phyloP scores from a whole-genome alignment of 768 basidiomycete species.

The Fomitopsis serialis region DNA sequence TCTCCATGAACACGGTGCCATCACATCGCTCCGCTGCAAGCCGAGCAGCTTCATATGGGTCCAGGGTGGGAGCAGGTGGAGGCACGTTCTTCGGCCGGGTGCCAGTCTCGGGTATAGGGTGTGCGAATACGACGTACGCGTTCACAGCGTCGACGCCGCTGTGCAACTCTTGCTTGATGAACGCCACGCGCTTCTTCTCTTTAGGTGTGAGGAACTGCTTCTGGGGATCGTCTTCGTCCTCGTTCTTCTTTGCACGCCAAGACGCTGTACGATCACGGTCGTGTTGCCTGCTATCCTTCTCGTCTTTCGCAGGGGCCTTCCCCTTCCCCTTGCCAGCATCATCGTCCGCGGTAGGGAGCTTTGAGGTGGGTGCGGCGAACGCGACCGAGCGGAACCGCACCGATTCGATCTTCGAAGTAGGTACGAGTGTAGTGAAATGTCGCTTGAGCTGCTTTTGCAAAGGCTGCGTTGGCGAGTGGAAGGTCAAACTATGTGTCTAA shows the following conservation, averaged over 20 bases:
- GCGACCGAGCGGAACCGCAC: conserved; percentile 91
- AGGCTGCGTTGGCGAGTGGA: conserved; percentile 54
- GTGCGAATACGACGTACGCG: conserved; percentile 89
- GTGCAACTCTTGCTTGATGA: conserved; percentile 92
- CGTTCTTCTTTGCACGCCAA: conserved; percentile 42
- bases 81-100: conserved; percentile 46
- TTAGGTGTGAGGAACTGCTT: conserved; percentile 71
- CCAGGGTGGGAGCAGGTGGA: conserved; percentile 42
- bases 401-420: conserved; percentile 82
- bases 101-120: conserved; percentile 32
- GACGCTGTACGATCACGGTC: conserved; percentile 52
- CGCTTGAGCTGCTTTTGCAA: conserved; percentile 69
- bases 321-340: conserved; percentile 15
- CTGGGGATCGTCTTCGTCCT: conserved; percentile 34
- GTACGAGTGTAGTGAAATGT: conserved; percentile 69
- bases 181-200: conserved; percentile 91
- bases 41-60: conserved; percentile 68
- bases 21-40: conserved; percentile 56
- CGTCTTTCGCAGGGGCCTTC: conserved; percentile 20
- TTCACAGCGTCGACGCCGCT: conserved; percentile 68
- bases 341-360: conserved; percentile 42
- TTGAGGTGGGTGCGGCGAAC: conserved; percentile 77
- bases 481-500: neutral
- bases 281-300: conserved; percentile 38
- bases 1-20: conserved; percentile 68